Conservation (phyloP, 805 yeast genomes). For the Komagataella pastoris region DNA sequence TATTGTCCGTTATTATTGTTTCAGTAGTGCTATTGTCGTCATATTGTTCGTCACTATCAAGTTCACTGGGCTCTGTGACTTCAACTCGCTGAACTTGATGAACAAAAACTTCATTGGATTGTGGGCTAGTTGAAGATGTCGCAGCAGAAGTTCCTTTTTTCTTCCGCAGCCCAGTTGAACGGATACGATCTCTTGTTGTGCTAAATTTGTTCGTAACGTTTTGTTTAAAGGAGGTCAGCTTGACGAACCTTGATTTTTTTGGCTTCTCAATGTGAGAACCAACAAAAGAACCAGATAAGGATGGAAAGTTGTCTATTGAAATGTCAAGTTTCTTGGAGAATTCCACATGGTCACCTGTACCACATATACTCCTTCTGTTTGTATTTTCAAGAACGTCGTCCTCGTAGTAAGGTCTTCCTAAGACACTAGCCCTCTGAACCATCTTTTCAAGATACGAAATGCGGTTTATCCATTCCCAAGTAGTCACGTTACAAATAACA, state of each 20-base stretch:
- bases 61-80: neutral
- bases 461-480: constrained; percentile 81
- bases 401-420: constrained; percentile 66
- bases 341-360: neutral
- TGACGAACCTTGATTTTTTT: neutral
- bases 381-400: constrained; percentile 26
- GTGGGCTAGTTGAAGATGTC: neutral
- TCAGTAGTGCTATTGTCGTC: neutral
- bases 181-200: neutral
- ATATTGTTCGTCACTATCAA: neutral
- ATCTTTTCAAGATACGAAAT: constrained; percentile 40
- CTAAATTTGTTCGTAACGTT: neutral
- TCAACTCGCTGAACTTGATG: neutral
- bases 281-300: neutral
- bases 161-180: neutral
- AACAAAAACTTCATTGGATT: neutral
- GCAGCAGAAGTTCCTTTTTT: neutral
- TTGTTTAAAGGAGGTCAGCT: neutral
- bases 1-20: neutral
- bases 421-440: constrained; percentile 54
- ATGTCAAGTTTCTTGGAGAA: neutral
- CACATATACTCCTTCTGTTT: constrained; percentile 4
- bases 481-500: constrained; percentile 55
- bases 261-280: neutral
- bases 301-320: neutral